These are phyloP conservation scores for Xylaria sp. DNA, from an alignment of 2,329 filamentous ascomycete species.

Conservation along the genomic window DNA sequence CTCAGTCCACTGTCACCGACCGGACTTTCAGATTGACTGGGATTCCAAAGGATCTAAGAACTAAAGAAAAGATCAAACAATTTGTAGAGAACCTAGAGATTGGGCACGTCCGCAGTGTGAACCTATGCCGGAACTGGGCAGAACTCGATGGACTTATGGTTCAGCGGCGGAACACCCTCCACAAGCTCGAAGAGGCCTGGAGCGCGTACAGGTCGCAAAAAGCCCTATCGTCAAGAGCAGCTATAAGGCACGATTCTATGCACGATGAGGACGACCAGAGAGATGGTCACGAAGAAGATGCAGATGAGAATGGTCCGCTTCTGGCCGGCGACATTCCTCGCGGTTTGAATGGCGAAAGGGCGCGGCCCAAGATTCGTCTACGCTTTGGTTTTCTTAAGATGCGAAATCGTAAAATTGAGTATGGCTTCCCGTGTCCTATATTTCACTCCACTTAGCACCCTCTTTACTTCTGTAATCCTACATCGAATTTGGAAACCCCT, in stretches of 20 bases:
- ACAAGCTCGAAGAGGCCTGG: slow-evolving; percentile 85
- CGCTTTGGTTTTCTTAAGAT: slow-evolving; percentile 83
- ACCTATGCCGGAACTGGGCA: slow-evolving; percentile 87
- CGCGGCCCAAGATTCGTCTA: slow-evolving; percentile 75
- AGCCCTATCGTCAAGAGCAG: slow-evolving; percentile 51
- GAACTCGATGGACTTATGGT: slow-evolving; percentile 80
- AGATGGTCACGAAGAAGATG: slow-evolving; percentile 43
- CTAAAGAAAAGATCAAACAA: slow-evolving; percentile 84
- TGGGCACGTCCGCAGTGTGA: slow-evolving; percentile 88
- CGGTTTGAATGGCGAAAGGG: slow-evolving; percentile 57
- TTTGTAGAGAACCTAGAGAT: slow-evolving; percentile 90
- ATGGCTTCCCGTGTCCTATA: slow-evolving; percentile 8
- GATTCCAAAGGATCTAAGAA: slow-evolving; percentile 81
- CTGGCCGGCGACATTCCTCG: slow-evolving; percentile 59
- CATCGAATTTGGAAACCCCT: not conserved
- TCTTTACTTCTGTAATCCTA: not conserved
- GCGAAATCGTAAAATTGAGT: slow-evolving; percentile 77
- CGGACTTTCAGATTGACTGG: slow-evolving; percentile 91
- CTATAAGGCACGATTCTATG: slow-evolving; percentile 18
- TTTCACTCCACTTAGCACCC: not conserved
- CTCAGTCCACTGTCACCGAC: slow-evolving; percentile 94
- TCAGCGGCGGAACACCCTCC: slow-evolving; percentile 71
- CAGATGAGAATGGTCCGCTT: slow-evolving; percentile 60
- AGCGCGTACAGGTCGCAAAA: slow-evolving; percentile 75
- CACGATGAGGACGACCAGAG: slow-evolving; percentile 33